Conservation (phyloP, 2,329 filamentous ascomycete genomes). For the Tolypocladium album region DNA sequence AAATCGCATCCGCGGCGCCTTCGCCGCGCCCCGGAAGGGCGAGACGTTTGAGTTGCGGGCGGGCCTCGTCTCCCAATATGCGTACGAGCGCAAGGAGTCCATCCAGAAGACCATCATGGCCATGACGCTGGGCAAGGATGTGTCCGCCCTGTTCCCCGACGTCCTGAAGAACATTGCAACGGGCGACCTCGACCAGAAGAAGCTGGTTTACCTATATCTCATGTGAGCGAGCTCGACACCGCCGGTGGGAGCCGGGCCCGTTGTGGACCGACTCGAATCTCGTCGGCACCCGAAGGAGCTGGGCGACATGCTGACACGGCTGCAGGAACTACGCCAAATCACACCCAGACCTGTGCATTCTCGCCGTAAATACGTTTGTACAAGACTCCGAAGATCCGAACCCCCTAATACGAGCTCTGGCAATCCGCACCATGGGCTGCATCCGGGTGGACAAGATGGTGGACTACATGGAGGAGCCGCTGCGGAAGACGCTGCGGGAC, state of each 20-base stretch:
- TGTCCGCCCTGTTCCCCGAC: constrained; percentile 92
- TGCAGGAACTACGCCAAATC: constrained; percentile 97
- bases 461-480: constrained; percentile 97
- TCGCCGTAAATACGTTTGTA: constrained; percentile 97
- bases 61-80: constrained; percentile 95
- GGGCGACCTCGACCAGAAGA: constrained; percentile 91
- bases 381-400: constrained; percentile 99
- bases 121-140: constrained; percentile 98
- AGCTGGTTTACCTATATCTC: constrained; percentile 94
- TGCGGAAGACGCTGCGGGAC: constrained; percentile 91
- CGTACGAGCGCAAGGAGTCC: constrained; percentile 95
- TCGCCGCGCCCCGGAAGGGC: constrained; percentile 86
- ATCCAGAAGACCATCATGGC: constrained; percentile 99
- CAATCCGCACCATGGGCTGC: constrained; percentile 96
- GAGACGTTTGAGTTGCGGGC: constrained; percentile 97
- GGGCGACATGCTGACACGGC: constrained; percentile 1
- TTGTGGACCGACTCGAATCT: neutral
- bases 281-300: too few species aligned
- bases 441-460: constrained; percentile 99
- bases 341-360: constrained; percentile 94
- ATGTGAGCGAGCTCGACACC: constrained; percentile 54
- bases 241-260: neutral
- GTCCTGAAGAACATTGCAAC: constrained; percentile 99
- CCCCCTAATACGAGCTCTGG: constrained; percentile 84
- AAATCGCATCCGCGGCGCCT: constrained; percentile 89